Conservation (phyloP, 257 asterid species). For the Mitragyna speciosa region DNA sequence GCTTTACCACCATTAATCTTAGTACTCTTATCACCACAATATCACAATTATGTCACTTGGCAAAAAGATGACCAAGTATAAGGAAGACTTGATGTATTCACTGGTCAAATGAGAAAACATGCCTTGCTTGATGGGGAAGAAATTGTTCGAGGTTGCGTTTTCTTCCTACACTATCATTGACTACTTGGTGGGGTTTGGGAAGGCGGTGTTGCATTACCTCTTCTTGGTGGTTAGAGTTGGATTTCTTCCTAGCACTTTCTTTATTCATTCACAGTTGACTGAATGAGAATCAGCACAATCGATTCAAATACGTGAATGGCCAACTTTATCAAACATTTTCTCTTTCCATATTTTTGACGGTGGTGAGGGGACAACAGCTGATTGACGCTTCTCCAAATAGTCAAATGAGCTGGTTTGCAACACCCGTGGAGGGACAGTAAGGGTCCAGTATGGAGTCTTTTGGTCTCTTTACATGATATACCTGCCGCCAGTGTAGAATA, state of each 20-base stretch:
- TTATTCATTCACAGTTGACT: background rate
- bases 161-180: background rate
- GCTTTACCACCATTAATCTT: background rate
- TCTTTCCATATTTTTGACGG: background rate
- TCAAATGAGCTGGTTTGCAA: background rate
- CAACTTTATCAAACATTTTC: background rate
- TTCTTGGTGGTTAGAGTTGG: too few species aligned
- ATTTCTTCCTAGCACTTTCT: background rate
- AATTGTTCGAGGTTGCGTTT: constrained; percentile 17
- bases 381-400: background rate
- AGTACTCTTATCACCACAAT: background rate
- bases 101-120: constrained; percentile 16
- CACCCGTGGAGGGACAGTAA: background rate
- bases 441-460: background rate
- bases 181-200: background rate
- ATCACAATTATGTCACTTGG: background rate
- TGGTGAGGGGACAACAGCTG: background rate
- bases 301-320: background rate
- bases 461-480: background rate
- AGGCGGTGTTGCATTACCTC: background rate
- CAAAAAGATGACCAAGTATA: background rate
- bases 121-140: constrained; percentile 27
- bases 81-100: constrained; percentile 5
- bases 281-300: background rate
- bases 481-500: background rate